Percentiles rank a stretch among this genome's conserved stretches.
These are phyloP conservation scores for Metarhizium album DNA, from an alignment of 2,329 filamentous ascomycete species.

Conservation along the genomic window DNA sequence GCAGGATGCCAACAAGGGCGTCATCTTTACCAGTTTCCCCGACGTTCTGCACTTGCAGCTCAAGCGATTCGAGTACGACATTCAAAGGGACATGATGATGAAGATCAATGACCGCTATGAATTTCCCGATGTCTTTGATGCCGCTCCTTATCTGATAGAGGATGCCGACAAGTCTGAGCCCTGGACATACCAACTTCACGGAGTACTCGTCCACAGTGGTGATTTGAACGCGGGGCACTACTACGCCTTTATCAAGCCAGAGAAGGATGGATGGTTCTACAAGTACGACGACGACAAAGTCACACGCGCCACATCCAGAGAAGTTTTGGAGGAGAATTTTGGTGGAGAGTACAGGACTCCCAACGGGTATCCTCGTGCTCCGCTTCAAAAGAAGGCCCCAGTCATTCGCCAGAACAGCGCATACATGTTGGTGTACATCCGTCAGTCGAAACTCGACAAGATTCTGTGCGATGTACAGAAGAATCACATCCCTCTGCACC, in stretches of 20 bases:
- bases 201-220: slow-evolving; percentile 91
- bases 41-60: slow-evolving; percentile 90
- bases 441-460: slow-evolving; percentile 73
- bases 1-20: slow-evolving; percentile 94
- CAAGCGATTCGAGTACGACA: slow-evolving; percentile 96
- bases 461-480: slow-evolving; percentile 68
- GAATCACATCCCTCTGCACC: slow-evolving; percentile 69
- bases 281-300: slow-evolving; percentile 97
- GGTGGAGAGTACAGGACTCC: slow-evolving; percentile 67
- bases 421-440: slow-evolving; percentile 98
- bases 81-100: slow-evolving; percentile 94
- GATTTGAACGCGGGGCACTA: slow-evolving; percentile 97
- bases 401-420: slow-evolving; percentile 67
- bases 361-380: slow-evolving; percentile 34
- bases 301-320: slow-evolving; percentile 81
- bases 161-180: slow-evolving; percentile 80
- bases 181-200: slow-evolving; percentile 87
- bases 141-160: slow-evolving; percentile 75
- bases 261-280: slow-evolving; percentile 89
- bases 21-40: slow-evolving; percentile 93
- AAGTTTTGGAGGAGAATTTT: slow-evolving; percentile 93
- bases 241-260: slow-evolving; percentile 91
- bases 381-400: slow-evolving; percentile 44
- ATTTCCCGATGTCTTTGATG: slow-evolving; percentile 76
- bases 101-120: slow-evolving; percentile 94